A percentile compares a stretch with the other conserved stretches of the same genome.
phyloP scores from a whole-genome alignment of 345 rosid species.

The Citrus mangshanensis region DNA sequence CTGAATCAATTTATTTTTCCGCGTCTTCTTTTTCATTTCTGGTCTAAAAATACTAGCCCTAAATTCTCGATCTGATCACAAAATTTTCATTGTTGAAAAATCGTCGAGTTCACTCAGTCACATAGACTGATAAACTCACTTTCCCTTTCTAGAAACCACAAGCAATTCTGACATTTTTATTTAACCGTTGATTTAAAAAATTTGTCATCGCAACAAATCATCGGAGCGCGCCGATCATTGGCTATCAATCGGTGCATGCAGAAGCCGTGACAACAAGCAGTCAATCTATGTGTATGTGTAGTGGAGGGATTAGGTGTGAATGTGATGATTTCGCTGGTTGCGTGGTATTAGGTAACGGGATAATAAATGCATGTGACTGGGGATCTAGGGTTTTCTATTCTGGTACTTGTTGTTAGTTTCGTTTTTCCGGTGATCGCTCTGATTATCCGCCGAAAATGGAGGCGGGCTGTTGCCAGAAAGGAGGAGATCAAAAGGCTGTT shows the following conservation, averaged over 20 bases:
- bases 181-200: constrained; percentile 4
- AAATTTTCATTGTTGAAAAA: neutral
- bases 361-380: constrained; percentile 81
- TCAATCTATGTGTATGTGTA: constrained; percentile 43
- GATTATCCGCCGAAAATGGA: constrained; percentile 70
- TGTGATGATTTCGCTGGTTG: constrained; percentile 36
- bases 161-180: constrained; percentile 8
- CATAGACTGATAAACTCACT: neutral
- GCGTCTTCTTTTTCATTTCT: neutral
- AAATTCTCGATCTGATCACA: constrained; percentile 28
- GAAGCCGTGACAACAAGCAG: constrained; percentile 15
- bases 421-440: constrained; percentile 43
- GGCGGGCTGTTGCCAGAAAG: constrained; percentile 46
- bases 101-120: constrained; percentile 1
- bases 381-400: constrained; percentile 91
- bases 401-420: constrained; percentile 55
- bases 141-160: neutral
- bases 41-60: constrained; percentile 13
- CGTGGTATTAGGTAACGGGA: constrained; percentile 37
- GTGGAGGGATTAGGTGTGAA: constrained; percentile 31
- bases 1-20: neutral
- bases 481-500: constrained; percentile 78
- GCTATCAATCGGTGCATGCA: constrained; percentile 22
- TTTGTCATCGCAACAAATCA: neutral
- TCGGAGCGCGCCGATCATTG: constrained; percentile 13